Conservation (phyloP, 805 yeast species). For the Lachancea quebecensis region DNA sequence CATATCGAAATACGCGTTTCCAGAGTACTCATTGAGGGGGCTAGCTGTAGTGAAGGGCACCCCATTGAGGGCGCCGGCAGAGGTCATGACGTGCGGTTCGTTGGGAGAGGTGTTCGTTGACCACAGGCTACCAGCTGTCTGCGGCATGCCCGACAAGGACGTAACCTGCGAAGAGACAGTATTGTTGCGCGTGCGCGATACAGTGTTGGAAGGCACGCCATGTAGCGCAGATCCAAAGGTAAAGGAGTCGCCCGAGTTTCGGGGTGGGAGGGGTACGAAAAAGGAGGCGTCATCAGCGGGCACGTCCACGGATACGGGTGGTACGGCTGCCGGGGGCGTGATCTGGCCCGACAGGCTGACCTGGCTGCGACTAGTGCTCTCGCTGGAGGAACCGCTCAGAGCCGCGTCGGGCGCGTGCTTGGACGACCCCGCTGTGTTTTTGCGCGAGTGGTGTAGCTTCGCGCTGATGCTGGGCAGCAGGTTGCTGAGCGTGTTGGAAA, state of each 20-base stretch:
- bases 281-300: constrained; percentile 23
- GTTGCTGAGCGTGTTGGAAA: constrained; percentile 30
- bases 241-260: constrained; percentile 29
- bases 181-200: constrained; percentile 30
- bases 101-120: constrained; percentile 18
- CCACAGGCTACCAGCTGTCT: constrained; percentile 24
- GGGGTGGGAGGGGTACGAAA: constrained; percentile 15
- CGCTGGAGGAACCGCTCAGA: constrained; percentile 11
- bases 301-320: constrained; percentile 15
- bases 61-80: not conserved
- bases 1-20: constrained; percentile 20
- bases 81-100: constrained; percentile 8
- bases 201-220: constrained; percentile 15
- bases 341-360: constrained; percentile 16
- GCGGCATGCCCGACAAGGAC: constrained; percentile 25
- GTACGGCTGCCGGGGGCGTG: constrained; percentile 20
- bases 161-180: constrained; percentile 33
- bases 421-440: constrained; percentile 8
- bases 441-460: constrained; percentile 27
- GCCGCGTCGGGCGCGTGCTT: constrained; percentile 7
- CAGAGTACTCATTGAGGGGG: constrained; percentile 16
- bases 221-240: constrained; percentile 10
- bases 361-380: constrained; percentile 16
- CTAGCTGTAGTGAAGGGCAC: constrained; percentile 10
- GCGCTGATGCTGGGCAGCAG: constrained; percentile 33